Evolutionary conservation across 2,329 filamentous ascomycete species (phyloP), one percentile per base, ranked within the genome.

Genomic region (Rutstroemia sp.): DNA sequence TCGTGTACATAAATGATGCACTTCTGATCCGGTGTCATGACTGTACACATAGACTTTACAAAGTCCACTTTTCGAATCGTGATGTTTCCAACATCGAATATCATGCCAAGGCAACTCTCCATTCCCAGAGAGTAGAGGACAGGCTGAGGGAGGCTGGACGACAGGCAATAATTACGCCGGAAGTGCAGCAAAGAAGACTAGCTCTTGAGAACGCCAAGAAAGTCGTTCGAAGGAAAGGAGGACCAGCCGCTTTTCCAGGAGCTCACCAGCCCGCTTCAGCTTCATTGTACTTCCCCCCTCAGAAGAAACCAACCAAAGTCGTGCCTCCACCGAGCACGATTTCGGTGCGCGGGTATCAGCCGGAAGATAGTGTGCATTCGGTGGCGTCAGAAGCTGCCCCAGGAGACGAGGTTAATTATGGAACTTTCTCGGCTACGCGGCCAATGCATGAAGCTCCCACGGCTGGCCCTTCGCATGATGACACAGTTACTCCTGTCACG

Each of bases 21-120:
- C 46, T 55, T 16, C 46, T 44, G 19, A 45, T 55, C 25, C 49
- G 10, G 44, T 55, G 53, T 25, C 45, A 50, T 34, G 46, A 55
- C 16, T 55, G 52, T 14, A 55, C 14, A 44, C 41, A 25, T 17
- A 34, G 52, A 14, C 46, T 55, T 1, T 55, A 55, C 37, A 55
- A 55, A n/a, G 30, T 55, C 9, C 53, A 55, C 9, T 55, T 50
- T 39, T 19, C 41, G 42, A 55, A 55, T n/a, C 45, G 46, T 37
- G 53, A 55, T 12, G 53, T 55, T 14, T 55, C 53, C n/a, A 55
- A 55, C 4, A 38, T 55, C 27, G 53, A 55, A 9, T 55, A 34
- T 34, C 46, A 55, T 50, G 53, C 53, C 4, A 55, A 55, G 10
- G 46, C 53, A 21, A 50, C 46, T 16, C 2, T 23, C 41, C 53